A percentile compares a stretch with the other conserved stretches of the same genome.
phyloP scores from a whole-genome alignment of 768 basidiomycete species.

The Russula brevipes region DNA sequence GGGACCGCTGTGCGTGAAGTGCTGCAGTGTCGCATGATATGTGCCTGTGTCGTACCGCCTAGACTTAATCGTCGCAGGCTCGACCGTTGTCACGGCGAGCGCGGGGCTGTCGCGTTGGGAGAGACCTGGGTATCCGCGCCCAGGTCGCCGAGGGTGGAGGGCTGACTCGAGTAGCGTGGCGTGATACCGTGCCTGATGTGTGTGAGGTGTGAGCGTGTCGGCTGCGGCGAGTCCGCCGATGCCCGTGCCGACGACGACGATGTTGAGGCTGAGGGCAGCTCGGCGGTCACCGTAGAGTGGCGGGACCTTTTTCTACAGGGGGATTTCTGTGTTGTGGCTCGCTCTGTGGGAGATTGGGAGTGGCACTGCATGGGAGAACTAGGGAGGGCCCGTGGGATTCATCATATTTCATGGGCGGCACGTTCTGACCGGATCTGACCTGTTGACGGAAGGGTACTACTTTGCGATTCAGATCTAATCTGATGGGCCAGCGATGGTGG shows the following conservation, averaged over 20 bases:
- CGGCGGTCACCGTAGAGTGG: conserved; percentile 32
- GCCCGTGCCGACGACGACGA: conserved; percentile 41
- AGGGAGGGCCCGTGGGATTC: no score
- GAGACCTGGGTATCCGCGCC: conserved; percentile 42
- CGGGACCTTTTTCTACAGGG: conserved; percentile 20
- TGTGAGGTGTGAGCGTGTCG: conserved; percentile 35
- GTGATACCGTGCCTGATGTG: conserved; percentile 39
- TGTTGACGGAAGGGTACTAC: no score
- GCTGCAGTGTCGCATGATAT: no score
- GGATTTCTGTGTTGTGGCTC: conserved; percentile 1
- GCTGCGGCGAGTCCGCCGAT: conserved; percentile 41
- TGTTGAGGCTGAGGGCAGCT: conserved; percentile 34
- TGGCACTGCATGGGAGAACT: neutral
- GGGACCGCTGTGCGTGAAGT: no score
- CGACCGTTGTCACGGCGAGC: conserved; percentile 33
- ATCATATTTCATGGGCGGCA: no score
- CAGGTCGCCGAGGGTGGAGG: conserved; percentile 37
- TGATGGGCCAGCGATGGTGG: no score
- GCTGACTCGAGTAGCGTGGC: conserved; percentile 39
- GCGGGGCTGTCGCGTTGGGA: conserved; percentile 35
- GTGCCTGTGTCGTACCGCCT: conserved; percentile 36
- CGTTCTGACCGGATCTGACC: neutral
- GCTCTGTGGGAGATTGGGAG: neutral
- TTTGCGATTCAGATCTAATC: no score
- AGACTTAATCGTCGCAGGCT: conserved; percentile 37